A percentile compares a stretch with the other conserved stretches of the same genome.
phyloP scores from a whole-genome alignment of 2,329 filamentous ascomycete species.

The Diaporthe ilicicola region DNA sequence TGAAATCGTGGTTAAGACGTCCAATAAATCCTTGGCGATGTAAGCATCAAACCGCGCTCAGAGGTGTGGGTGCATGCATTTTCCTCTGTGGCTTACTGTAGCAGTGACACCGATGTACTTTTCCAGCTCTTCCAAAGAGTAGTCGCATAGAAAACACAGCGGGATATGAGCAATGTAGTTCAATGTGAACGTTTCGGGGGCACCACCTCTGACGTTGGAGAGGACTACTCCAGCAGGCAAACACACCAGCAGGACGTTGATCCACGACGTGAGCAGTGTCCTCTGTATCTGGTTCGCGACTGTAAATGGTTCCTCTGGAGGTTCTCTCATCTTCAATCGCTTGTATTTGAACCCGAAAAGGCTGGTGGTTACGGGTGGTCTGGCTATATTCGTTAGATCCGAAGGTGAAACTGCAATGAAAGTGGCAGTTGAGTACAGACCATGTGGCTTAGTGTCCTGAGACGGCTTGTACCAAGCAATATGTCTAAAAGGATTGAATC shows the following conservation, averaged over 20 bases:
- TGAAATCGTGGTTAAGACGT: constrained; percentile 14
- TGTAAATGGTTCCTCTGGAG: constrained; percentile 4
- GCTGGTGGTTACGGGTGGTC: neutral
- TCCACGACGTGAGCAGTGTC: constrained; percentile 9
- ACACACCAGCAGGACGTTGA: constrained; percentile 10
- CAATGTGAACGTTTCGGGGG: constrained; percentile 3
- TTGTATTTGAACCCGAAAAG: neutral
- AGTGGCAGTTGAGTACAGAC: neutral
- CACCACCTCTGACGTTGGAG: neutral
- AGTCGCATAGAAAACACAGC: constrained; percentile 25
- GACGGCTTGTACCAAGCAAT: constrained; percentile 13
- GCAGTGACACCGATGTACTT: neutral
- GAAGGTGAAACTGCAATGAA: no score
- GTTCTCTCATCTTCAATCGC: neutral
- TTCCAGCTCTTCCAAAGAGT: constrained; percentile 13
- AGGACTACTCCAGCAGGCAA: constrained; percentile 15
- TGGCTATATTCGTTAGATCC: neutral
- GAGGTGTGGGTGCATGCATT: no score
- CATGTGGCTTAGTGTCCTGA: neutral
- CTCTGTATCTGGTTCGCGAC: constrained; percentile 17
- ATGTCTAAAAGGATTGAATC: constrained; percentile 24
- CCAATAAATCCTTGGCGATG: no score
- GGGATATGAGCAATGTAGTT: constrained; percentile 26
- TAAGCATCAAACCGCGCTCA: no score
- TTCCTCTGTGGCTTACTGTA: no score